These are phyloP conservation scores for Comarum palustre DNA, from an alignment of 306 rosid species.

Conservation along the genomic window DNA sequence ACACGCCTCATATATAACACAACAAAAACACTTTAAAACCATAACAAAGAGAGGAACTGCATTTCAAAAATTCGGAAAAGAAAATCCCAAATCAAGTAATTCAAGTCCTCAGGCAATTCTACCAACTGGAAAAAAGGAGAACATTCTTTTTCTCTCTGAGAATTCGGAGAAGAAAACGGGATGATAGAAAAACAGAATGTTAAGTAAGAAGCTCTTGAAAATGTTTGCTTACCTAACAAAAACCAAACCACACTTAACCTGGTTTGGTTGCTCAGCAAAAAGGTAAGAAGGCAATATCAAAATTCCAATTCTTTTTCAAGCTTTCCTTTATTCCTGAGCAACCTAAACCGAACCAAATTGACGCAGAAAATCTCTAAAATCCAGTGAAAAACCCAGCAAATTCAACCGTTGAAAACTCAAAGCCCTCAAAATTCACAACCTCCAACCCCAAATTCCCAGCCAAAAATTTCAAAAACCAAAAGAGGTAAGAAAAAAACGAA, in stretches of 20 bases:
- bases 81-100: background rate
- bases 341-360: constrained; percentile 11
- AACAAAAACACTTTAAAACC: background rate
- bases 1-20: background rate
- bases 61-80: background rate
- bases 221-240: constrained; percentile 54
- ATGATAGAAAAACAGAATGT: background rate
- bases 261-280: constrained; percentile 34
- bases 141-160: background rate
- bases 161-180: background rate
- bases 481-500: background rate
- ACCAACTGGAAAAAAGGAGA: background rate
- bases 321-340: constrained; percentile 10
- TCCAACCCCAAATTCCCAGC: background rate
- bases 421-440: background rate
- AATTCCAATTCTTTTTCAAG: background rate
- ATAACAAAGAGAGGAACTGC: background rate
- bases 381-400: background rate
- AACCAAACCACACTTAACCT: constrained; percentile 43
- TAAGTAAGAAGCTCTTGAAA: constrained; percentile 1
- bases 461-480: background rate
- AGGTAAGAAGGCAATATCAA: constrained; percentile 25
- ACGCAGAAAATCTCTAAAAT: background rate
- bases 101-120: background rate
- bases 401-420: constrained; percentile 9